Conservation (phyloP, 2,329 filamentous ascomycete species). For the Kalaharituber pfeilii region DNA sequence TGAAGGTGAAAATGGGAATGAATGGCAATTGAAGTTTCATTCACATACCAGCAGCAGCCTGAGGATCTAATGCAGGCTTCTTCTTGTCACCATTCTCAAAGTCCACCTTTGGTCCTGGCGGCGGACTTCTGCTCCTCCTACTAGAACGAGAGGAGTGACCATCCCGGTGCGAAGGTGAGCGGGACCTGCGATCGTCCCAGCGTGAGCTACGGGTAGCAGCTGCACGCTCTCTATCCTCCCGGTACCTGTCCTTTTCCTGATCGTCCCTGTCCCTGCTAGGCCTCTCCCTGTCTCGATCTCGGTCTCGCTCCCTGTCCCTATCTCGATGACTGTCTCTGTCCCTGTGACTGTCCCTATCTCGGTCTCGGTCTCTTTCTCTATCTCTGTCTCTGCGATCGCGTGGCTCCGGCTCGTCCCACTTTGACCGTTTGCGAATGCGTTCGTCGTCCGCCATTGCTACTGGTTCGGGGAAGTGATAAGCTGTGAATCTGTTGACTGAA, state of each 20-base stretch:
- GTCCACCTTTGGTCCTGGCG: slow-evolving; percentile 31
- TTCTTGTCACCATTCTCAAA: slow-evolving; percentile 7
- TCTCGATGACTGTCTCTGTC: slow-evolving; percentile 17
- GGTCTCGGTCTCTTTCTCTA: slow-evolving; percentile 15
- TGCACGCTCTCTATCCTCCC: slow-evolving; percentile 8
- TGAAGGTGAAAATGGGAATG: slow-evolving; percentile 1
- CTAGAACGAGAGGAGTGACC: slow-evolving; percentile 37
- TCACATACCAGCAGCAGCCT: slow-evolving; percentile 55
- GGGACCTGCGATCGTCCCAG: slow-evolving; percentile 71
- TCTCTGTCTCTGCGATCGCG: slow-evolving; percentile 17
- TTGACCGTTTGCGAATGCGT: slow-evolving; percentile 21
- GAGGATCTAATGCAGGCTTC: slow-evolving; percentile 40
- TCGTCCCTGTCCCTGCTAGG: slow-evolving; percentile 4
- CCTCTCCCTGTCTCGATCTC: slow-evolving; percentile 7
- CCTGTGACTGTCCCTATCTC: slow-evolving; percentile 21
- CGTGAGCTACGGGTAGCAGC: slow-evolving; percentile 38
- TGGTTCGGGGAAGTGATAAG: too few species aligned
- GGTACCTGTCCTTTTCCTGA: neutral
- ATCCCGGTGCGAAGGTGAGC: slow-evolving; percentile 38
- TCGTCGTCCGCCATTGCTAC: slow-evolving; percentile 15
- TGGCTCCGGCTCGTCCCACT: slow-evolving; percentile 22
- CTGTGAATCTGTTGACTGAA: too few species aligned
- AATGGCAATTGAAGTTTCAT: slow-evolving; percentile 19
- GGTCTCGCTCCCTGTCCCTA: slow-evolving; percentile 10
- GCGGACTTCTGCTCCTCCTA: slow-evolving; percentile 51